Base-by-base conservation (phyloP, 1,284 basidiomycete genomes). In the Kwoniella shivajii region DNA sequence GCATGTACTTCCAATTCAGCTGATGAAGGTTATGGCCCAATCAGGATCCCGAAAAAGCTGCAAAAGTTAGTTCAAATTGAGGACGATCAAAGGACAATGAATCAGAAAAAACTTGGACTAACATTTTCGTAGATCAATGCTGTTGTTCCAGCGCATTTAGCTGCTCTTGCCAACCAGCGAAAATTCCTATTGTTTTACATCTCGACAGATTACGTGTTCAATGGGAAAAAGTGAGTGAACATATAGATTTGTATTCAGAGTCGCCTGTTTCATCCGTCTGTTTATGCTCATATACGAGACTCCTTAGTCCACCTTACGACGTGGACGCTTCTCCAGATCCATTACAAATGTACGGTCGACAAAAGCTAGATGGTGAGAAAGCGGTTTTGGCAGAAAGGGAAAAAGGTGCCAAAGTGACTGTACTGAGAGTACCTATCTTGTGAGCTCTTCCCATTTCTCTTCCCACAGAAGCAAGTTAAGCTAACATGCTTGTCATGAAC, bases 161-260 rank as follows among this genome's bases (percentile, higher is more conserved):
- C 76, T 9, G 51, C 56, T 16, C 59, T 79, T 5, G 63, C 75
- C 0, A 56, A 51, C 24, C 54, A 67, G 50, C 50, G 69, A 44
- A 68, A 63, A 31, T 78, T 78, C 65, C 62, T 62, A n/a, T 60
- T 82, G 30, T 68, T 82, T 54, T 80, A 81, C 72, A 80, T 82
- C 50, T 81, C 80, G 2, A 79, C 78, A 11, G 78, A 79, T 58
- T 79, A 78, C 57, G 75, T 76, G 30, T 77, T 78, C 63, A 67
- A 76, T 45, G 75, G 76, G 11, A 59, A 63, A 18, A 68, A 69
- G 74, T 76, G 51, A 51, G 72, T 63, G 0, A n/a, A n/a, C n/a
- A n/a, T n/a, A n/a, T n/a, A n/a, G n/a, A n/a, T n/a, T n/a, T n/a
- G n/a, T n/a, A n/a, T n/a, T n/a, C n/a, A n/a, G n/a, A n/a, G n/a